These are phyloP conservation scores for Entamoeba nuttalli DNA, from an alignment of 208 protist genomes.

Conservation along the genomic window DNA sequence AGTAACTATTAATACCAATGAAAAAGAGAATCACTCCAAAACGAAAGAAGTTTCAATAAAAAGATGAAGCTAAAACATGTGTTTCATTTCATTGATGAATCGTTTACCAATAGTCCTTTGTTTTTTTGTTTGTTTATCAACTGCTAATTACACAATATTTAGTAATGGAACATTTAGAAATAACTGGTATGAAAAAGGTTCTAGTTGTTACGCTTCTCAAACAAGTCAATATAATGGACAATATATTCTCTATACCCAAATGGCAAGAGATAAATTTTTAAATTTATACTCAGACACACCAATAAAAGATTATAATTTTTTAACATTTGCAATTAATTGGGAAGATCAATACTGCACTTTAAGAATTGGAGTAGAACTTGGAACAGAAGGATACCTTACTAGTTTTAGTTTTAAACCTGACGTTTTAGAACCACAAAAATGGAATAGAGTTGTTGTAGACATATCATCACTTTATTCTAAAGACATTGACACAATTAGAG, in stretches of 20 bases:
- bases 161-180: background rate
- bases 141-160: background rate
- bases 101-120: no score
- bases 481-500: background rate
- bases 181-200: background rate
- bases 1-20: no score
- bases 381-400: background rate
- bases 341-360: background rate
- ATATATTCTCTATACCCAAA: background rate
- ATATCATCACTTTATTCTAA: background rate
- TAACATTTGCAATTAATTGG: background rate
- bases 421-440: background rate
- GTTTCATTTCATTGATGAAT: no score
- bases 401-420: background rate
- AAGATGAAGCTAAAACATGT: no score
- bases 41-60: no score
- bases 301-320: background rate
- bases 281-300: background rate
- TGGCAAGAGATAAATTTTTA: background rate
- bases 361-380: background rate
- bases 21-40: no score
- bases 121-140: no score
- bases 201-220: background rate
- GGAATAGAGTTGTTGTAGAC: background rate
- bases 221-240: background rate